These are phyloP conservation scores for Aspergillus sergii DNA, from an alignment of 2,329 filamentous ascomycete species.

Conservation along the genomic window DNA sequence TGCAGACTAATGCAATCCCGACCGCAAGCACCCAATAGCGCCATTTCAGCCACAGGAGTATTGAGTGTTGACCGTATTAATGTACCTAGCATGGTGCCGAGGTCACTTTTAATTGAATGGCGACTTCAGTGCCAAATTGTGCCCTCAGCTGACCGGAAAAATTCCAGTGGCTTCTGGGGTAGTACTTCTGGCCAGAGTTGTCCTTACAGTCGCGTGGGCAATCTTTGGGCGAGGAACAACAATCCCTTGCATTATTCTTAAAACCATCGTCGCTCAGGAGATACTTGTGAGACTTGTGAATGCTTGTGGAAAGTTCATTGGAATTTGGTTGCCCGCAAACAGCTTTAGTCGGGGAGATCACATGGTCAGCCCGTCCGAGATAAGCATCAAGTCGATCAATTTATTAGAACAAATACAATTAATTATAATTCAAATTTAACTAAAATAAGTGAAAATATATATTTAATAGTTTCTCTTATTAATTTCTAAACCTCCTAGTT, in stretches of 20 bases:
- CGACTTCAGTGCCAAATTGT: not conserved
- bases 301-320: not conserved
- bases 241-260: not conserved
- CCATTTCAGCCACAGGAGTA: not conserved
- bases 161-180: not conserved
- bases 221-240: not conserved
- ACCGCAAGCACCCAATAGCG: not conserved
- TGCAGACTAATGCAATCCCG: not conserved
- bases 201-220: not conserved
- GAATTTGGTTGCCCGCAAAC: not conserved
- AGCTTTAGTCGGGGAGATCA: not conserved
- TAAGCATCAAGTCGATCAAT: not conserved
- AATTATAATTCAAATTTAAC: not conserved
- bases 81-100: not conserved
- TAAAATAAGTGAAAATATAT: not conserved
- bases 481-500: no score
- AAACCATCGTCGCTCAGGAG: not conserved
- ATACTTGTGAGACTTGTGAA: not conserved
- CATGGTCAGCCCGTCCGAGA: not conserved
- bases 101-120: not conserved
- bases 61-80: not conserved
- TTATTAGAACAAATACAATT: not conserved
- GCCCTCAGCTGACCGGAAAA: not conserved
- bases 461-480: no score
- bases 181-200: not conserved